A percentile compares a stretch with the other conserved stretches of the same genome.
These are phyloP conservation scores for Chrysoporthe deuterocubensis DNA, from an alignment of 2,329 filamentous ascomycete species.

Conservation along the genomic window DNA sequence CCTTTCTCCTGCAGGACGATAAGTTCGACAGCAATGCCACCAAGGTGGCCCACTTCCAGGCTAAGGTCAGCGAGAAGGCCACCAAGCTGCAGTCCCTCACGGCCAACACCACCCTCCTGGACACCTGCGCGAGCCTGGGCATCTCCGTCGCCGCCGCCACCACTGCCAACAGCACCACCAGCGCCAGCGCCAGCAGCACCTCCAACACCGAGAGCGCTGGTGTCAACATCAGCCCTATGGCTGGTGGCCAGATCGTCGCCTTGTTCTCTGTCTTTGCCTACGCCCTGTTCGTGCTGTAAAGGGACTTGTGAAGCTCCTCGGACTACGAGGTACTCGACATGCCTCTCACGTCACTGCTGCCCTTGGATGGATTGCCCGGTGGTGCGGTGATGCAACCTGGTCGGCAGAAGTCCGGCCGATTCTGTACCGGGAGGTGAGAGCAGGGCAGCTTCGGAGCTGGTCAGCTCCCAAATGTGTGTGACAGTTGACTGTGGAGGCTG, in stretches of 20 bases:
- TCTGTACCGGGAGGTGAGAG: not conserved
- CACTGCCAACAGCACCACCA: conserved; percentile 1
- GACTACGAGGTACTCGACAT: too few relatives aligned
- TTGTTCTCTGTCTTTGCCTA: conserved; percentile 17
- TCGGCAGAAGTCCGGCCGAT: not conserved
- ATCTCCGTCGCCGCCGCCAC: conserved; percentile 18
- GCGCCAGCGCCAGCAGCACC: not conserved
- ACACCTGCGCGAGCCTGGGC: conserved; percentile 28
- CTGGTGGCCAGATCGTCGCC: conserved; percentile 18
- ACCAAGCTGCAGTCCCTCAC: conserved; percentile 38
- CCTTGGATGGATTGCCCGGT: not conserved
- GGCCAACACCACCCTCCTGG: conserved; percentile 41
- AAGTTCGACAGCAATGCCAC: conserved; percentile 43
- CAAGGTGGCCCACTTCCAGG: conserved; percentile 41
- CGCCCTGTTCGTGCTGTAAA: conserved; percentile 23
- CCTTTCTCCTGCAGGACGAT: conserved; percentile 27
- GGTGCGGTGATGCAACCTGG: not conserved
- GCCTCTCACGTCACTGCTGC: not conserved
- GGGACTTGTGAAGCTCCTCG: fast-evolving
- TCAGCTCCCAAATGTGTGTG: not conserved
- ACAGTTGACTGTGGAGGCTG: not conserved
- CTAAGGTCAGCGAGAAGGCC: conserved; percentile 35
- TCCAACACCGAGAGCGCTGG: conserved; percentile 18
- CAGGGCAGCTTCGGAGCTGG: too few relatives aligned
- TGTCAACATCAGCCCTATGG: conserved; percentile 14